These are phyloP conservation scores for Globisporangium canariense DNA, from an alignment of 352 stramenopile species.

Conservation along the genomic window DNA sequence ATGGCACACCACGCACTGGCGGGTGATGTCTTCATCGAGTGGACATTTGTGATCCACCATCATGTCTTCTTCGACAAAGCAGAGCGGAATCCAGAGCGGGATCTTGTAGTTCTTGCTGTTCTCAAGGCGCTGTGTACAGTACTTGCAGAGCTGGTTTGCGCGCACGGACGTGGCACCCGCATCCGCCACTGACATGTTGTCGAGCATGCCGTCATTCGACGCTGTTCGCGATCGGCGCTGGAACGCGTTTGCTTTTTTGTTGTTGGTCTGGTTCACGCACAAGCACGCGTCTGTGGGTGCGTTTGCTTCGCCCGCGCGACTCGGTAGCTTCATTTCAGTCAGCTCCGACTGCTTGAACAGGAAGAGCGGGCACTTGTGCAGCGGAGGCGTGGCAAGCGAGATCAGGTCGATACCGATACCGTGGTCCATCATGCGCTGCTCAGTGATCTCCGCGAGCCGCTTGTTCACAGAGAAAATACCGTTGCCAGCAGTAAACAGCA, in stretches of 20 bases:
- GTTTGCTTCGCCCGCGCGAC: constrained; percentile 34
- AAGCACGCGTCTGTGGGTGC: constrained; percentile 39
- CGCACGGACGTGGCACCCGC: constrained; percentile 32
- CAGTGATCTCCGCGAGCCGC: constrained; percentile 94
- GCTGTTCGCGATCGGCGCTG: constrained; percentile 39
- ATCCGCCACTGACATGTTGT: constrained; percentile 39
- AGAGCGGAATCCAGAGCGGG: constrained; percentile 79
- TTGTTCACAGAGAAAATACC: constrained; percentile 97
- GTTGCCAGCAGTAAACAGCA: constrained; percentile 93
- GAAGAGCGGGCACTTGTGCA: constrained; percentile 98
- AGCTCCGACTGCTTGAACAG: constrained; percentile 89
- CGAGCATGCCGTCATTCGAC: constrained; percentile 39
- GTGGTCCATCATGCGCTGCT: constrained; percentile 99
- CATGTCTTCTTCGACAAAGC: constrained; percentile 82
- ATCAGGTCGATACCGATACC: constrained; percentile 99
- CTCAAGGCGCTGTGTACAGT: constrained; percentile 56
- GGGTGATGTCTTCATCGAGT: constrained; percentile 63
- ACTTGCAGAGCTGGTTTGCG: constrained; percentile 53
- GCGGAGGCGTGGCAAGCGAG: constrained; percentile 90
- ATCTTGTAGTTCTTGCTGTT: constrained; percentile 71
- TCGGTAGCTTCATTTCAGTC: constrained; percentile 54
- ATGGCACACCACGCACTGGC: constrained; percentile 58
- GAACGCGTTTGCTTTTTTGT: constrained; percentile 23
- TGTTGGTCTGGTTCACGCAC: constrained; percentile 26
- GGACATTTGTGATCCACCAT: constrained; percentile 64